phyloP scores from a whole-genome alignment of 352 stramenopile species.

The Pythium apleroticum region DNA sequence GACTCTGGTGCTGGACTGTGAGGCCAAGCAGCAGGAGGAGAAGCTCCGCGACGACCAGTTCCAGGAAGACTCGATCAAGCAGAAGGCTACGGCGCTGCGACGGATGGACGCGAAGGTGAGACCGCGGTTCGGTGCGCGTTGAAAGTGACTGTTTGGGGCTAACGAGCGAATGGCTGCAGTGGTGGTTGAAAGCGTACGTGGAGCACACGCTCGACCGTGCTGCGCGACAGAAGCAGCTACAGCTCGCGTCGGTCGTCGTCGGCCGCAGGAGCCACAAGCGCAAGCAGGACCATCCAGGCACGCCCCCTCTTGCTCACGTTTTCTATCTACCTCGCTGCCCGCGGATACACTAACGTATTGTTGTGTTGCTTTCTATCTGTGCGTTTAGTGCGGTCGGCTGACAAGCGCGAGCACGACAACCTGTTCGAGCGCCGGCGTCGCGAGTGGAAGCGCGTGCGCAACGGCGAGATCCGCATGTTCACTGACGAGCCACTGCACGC shows the following conservation, averaged over 20 bases:
- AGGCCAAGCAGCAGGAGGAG: conserved; percentile 42
- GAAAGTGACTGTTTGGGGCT: not conserved
- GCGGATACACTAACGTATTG: too few species aligned
- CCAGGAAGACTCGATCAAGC: conserved; percentile 47
- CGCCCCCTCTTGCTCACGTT: conserved; percentile 5
- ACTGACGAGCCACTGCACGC: conserved; percentile 67
- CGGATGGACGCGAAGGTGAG: conserved; percentile 66
- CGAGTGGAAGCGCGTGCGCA: conserved; percentile 74
- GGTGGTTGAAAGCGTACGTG: conserved; percentile 72
- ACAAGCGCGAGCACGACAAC: conserved; percentile 77
- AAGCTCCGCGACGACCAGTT: conserved; percentile 62
- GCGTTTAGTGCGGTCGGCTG: conserved; percentile 48
- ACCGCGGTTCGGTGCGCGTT: not conserved
- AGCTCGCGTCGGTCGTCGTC: conserved; percentile 22
- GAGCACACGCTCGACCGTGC: conserved; percentile 71
- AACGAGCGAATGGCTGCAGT: conserved; percentile 32
- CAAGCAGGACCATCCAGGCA: conserved; percentile 70
- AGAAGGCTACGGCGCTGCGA: conserved; percentile 62
- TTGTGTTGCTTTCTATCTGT: not conserved
- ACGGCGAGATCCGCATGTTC: conserved; percentile 73
- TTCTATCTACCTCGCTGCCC: not conserved
- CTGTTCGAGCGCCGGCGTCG: conserved; percentile 69
- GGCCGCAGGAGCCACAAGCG: conserved; percentile 50
- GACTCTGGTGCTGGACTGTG: conserved; percentile 48
- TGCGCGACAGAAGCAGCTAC: conserved; percentile 51